phyloP scores from a whole-genome alignment of 2,329 filamentous ascomycete genomes.

The Pseudopithomyces maydicus region DNA sequence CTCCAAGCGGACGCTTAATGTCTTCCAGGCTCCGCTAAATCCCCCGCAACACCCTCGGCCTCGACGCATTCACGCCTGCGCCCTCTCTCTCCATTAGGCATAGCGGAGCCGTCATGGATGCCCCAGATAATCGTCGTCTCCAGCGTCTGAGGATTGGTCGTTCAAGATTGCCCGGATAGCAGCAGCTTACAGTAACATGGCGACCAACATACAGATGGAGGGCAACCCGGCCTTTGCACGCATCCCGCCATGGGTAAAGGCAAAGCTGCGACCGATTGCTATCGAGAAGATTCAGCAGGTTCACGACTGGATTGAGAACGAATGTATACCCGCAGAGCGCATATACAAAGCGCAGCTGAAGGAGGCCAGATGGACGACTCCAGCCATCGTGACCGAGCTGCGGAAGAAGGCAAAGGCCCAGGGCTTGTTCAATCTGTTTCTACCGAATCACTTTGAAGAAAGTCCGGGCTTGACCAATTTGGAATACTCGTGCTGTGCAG shows the following conservation, averaged over 20 bases:
- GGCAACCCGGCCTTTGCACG: constrained; percentile 44
- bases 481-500: constrained; percentile 53
- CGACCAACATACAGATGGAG: constrained; percentile 25
- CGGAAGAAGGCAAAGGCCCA: constrained; percentile 49
- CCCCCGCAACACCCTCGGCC: constrained; percentile 30
- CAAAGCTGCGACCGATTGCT: constrained; percentile 55
- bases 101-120: constrained; percentile 25
- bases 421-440: constrained; percentile 48
- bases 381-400: constrained; percentile 49
- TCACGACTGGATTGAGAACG: constrained; percentile 51
- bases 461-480: constrained; percentile 53
- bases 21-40: constrained; percentile 21
- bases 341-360: constrained; percentile 49
- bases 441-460: constrained; percentile 49
- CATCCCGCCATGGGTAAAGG: constrained; percentile 53
- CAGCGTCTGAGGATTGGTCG: constrained; percentile 4
- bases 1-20: constrained; percentile 27
- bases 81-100: constrained; percentile 12
- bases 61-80: constrained; percentile 9
- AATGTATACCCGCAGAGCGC: constrained; percentile 51
- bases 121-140: constrained; percentile 11
- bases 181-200: constrained; percentile 13
- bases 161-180: constrained; percentile 15
- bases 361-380: constrained; percentile 45
- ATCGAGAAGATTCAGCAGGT: constrained; percentile 51